A percentile compares a stretch with the other conserved stretches of the same genome.
Evolutionary conservation across 345 rosid species (phyloP).

Genomic region (Sisymbrium irio): DNA sequence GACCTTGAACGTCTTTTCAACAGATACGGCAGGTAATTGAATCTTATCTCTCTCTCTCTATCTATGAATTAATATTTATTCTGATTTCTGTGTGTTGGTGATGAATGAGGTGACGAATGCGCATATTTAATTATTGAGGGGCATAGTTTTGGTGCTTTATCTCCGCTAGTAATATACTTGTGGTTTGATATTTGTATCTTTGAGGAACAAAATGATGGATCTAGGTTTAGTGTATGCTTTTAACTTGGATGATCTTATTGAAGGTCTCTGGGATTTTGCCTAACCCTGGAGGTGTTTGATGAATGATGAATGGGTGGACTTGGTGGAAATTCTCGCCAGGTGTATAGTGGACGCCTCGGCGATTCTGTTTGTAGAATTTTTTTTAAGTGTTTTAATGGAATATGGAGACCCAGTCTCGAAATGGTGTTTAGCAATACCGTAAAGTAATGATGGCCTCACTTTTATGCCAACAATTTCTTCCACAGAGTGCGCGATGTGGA

Average conservation of each 20-base stretch:
- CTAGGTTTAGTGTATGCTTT: slow-evolving; percentile 50
- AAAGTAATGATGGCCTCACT: slow-evolving; percentile 94
- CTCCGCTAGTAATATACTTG: background rate
- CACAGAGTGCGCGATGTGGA: slow-evolving; percentile 99
- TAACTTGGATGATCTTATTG: slow-evolving; percentile 96
- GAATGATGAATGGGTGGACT: slow-evolving; percentile 93
- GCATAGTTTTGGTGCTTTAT: background rate
- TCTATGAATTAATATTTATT: background rate
- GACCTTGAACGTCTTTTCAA: slow-evolving; percentile 59
- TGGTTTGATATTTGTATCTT: background rate
- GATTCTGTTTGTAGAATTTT: slow-evolving; percentile 44
- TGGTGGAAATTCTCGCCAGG: slow-evolving; percentile 51
- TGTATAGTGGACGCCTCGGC: slow-evolving; percentile 36
- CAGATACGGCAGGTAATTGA: slow-evolving; percentile 58
- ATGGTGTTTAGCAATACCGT: slow-evolving; percentile 86
- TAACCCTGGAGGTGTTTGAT: slow-evolving; percentile 92
- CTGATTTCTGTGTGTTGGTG: background rate
- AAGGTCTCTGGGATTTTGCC: slow-evolving; percentile 96
- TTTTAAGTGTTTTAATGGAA: slow-evolving; percentile 68
- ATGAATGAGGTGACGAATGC: background rate
- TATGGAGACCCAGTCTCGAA: slow-evolving; percentile 75
- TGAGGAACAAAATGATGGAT: slow-evolving; percentile 16
- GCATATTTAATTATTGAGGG: background rate
- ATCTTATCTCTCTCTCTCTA: background rate
- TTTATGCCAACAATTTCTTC: slow-evolving; percentile 86